These are phyloP conservation scores for Actinomortierella wolfii DNA, from an alignment of 371 early-diverging fungal genomes.

Conservation along the genomic window DNA sequence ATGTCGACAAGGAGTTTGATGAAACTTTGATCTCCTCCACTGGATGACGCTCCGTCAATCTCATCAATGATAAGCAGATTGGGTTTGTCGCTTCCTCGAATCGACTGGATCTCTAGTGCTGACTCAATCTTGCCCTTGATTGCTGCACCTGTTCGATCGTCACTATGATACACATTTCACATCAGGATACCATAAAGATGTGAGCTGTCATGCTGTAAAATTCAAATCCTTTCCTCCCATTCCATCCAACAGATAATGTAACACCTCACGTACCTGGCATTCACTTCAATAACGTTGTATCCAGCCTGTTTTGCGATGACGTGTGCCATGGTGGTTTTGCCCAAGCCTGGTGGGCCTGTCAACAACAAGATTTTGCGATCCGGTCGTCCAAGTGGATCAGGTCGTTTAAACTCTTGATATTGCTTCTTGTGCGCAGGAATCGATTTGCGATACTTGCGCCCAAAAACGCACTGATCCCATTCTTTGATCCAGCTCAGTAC, in stretches of 20 bases:
- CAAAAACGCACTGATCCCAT: constrained; percentile 97
- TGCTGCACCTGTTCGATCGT: constrained; percentile 88
- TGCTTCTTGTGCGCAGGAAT: constrained; percentile 21
- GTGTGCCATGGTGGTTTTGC: constrained; percentile 98
- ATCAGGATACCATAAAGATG: constrained; percentile 1
- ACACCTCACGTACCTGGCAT: constrained; percentile 82
- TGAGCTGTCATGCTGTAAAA: neutral
- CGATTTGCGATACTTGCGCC: constrained; percentile 36
- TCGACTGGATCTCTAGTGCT: constrained; percentile 79
- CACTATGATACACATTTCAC: constrained; percentile 58
- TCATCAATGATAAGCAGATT: constrained; percentile 94
- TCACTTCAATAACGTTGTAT: constrained; percentile 94
- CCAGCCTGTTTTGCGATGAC: constrained; percentile 93
- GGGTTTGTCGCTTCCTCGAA: constrained; percentile 69
- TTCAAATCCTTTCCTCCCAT: neutral
- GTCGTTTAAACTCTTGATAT: constrained; percentile 2
- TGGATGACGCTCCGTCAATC: constrained; percentile 91
- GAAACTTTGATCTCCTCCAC: constrained; percentile 78
- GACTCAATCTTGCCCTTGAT: constrained; percentile 75
- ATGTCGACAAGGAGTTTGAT: constrained; percentile 75
- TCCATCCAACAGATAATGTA: neutral
- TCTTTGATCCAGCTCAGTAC: constrained; percentile 93
- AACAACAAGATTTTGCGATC: constrained; percentile 81
- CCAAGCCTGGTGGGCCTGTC: constrained; percentile 97
- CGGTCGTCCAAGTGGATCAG: constrained; percentile 27